phyloP scores from a whole-genome alignment of 495 filamentous ascomycete species.

The Penicillium antarcticum region DNA sequence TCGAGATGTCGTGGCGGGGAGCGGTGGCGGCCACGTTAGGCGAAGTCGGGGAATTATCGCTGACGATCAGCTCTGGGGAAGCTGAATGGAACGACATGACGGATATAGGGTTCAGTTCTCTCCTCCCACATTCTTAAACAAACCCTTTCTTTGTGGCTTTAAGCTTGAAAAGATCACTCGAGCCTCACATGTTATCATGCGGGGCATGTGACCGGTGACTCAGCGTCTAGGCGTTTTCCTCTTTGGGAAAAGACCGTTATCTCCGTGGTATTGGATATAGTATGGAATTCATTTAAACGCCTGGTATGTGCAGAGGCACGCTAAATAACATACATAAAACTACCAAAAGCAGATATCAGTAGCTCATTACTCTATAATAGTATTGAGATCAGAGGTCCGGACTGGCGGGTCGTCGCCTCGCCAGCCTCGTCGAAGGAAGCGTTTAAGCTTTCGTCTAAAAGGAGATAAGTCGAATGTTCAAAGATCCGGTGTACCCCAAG shows the following conservation, averaged over 20 bases:
- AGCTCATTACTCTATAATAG: slow-evolving; percentile 9
- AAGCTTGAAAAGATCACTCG: no score
- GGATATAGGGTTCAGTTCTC: neutral
- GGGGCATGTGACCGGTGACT: neutral
- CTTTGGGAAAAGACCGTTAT: neutral
- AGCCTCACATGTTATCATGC: no score
- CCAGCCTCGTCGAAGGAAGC: slow-evolving; percentile 14
- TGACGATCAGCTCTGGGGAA: slow-evolving; percentile 20
- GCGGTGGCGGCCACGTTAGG: slow-evolving; percentile 13
- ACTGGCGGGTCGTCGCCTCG: slow-evolving; percentile 7
- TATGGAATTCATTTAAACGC: neutral
- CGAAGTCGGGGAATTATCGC: slow-evolving; percentile 19
- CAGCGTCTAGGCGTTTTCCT: neutral
- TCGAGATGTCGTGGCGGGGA: slow-evolving; percentile 26
- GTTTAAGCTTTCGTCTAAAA: slow-evolving; percentile 1
- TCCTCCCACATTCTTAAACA: slow-evolving; percentile 9
- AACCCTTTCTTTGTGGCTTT: no score
- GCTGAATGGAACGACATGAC: slow-evolving; percentile 32
- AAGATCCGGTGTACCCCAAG: neutral
- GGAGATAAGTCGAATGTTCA: neutral
- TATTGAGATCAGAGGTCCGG: slow-evolving; percentile 4
- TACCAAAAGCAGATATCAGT: neutral
- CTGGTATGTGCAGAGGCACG: neutral
- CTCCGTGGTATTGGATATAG: neutral
- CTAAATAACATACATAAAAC: slow-evolving; percentile 2